A percentile compares a stretch with the other conserved stretches of the same genome.
Evolutionary conservation across 2,329 filamentous ascomycete genomes (phyloP).

Genomic region (Stromatinia cepivora): DNA sequence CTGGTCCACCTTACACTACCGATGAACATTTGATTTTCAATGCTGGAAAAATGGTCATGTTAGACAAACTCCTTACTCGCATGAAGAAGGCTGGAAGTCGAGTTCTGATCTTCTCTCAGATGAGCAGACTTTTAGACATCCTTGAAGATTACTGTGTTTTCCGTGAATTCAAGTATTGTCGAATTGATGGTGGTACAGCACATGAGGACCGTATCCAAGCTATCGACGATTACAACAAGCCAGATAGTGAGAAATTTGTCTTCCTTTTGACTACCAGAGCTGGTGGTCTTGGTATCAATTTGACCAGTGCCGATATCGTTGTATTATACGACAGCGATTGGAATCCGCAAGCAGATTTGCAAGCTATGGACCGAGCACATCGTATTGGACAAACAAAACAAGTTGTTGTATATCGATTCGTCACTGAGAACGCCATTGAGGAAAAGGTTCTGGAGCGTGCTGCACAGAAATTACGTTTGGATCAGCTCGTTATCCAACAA

Average conservation of each 20-base stretch:
- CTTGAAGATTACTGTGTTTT: slow-evolving; percentile 98
- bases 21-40: slow-evolving; percentile 95
- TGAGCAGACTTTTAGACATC: slow-evolving; percentile 96
- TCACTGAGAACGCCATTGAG: slow-evolving; percentile 97
- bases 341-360: slow-evolving; percentile 97
- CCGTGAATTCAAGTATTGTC: slow-evolving; percentile 90
- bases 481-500: slow-evolving; percentile 97
- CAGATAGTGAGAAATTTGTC: slow-evolving; percentile 91
- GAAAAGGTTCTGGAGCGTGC: slow-evolving; percentile 97
- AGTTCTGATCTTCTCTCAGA: slow-evolving; percentile 98
- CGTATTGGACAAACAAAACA: slow-evolving; percentile 99
- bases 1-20: slow-evolving; percentile 95
- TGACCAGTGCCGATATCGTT: slow-evolving; percentile 93
- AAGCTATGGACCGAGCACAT: slow-evolving; percentile 98
- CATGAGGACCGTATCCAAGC: slow-evolving; percentile 97
- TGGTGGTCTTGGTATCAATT: slow-evolving; percentile 93
- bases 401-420: slow-evolving; percentile 92
- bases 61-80: slow-evolving; percentile 85
- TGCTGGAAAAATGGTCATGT: slow-evolving; percentile 93
- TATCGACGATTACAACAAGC: slow-evolving; percentile 98
- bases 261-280: slow-evolving; percentile 95
- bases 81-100: slow-evolving; percentile 85
- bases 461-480: slow-evolving; percentile 92
- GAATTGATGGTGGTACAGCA: slow-evolving; percentile 93
- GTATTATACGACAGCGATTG: slow-evolving; percentile 97